Evolutionary conservation across 495 filamentous ascomycete species (phyloP).

Genomic region (Aspergillus affinis): DNA sequence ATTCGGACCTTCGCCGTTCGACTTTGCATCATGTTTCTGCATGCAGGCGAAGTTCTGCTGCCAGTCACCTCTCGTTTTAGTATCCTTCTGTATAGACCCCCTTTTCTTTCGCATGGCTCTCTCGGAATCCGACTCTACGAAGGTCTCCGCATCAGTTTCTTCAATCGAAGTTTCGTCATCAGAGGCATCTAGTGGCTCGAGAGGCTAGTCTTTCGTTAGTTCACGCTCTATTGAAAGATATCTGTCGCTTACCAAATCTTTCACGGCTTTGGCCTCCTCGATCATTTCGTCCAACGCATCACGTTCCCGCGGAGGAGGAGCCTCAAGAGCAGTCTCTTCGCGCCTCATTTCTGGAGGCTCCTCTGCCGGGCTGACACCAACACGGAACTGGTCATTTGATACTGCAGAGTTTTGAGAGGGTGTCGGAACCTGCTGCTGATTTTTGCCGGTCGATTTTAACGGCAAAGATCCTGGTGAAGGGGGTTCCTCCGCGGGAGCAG

Average conservation of each 20-base stretch:
- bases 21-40: slow-evolving; percentile 52
- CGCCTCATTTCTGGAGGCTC: neutral
- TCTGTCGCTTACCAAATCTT: slow-evolving; percentile 49
- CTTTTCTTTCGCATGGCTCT: slow-evolving; percentile 35
- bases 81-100: slow-evolving; percentile 16
- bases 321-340: slow-evolving; percentile 4
- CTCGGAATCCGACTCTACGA: slow-evolving; percentile 18
- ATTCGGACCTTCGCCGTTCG: slow-evolving; percentile 59
- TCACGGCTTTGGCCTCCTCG: slow-evolving; percentile 50
- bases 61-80: slow-evolving; percentile 28
- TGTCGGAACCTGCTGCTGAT: slow-evolving; percentile 18
- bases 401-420: slow-evolving; percentile 15
- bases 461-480: slow-evolving; percentile 19
- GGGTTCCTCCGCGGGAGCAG: slow-evolving; percentile 4
- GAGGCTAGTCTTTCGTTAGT: slow-evolving; percentile 31
- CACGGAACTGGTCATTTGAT: neutral
- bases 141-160: slow-evolving; percentile 23
- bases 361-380: neutral
- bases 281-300: slow-evolving; percentile 62
- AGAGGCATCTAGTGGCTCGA: slow-evolving; percentile 35
- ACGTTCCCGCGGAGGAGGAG: slow-evolving; percentile 16
- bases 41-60: slow-evolving; percentile 67
- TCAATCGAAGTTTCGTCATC: slow-evolving; percentile 26
- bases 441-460: slow-evolving; percentile 29
- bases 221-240: neutral